These are phyloP conservation scores for Alternaria ethzedia DNA, from an alignment of 2,329 filamentous ascomycete species.

Conservation along the genomic window DNA sequence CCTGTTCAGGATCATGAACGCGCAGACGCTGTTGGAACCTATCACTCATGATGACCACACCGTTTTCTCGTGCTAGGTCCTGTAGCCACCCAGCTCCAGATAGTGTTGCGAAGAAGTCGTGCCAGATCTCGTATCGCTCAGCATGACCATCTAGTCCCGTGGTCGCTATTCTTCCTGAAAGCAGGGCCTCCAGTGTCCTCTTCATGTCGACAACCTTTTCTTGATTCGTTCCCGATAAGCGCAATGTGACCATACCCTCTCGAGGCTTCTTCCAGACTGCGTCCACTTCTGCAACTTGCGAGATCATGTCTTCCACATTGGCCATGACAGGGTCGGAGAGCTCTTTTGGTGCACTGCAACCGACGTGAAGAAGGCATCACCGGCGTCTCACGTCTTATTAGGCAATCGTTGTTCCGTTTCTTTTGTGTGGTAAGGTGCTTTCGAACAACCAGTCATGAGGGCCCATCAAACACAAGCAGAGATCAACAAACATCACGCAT, in stretches of 20 bases:
- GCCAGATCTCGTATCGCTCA: constrained; percentile 9
- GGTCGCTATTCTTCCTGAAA: constrained; percentile 1
- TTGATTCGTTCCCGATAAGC: constrained; percentile 2
- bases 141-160: neutral
- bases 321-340: constrained; percentile 1
- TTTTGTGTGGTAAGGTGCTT: neutral
- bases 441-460: neutral
- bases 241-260: constrained; percentile 4
- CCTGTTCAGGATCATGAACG: constrained; percentile 4
- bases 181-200: constrained; percentile 4
- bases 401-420: neutral
- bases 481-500: neutral
- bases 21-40: constrained; percentile 7
- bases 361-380: neutral
- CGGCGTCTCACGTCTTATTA: neutral
- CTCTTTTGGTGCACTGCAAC: neutral
- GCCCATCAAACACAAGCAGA: neutral
- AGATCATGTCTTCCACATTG: constrained; percentile 1
- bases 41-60: constrained; percentile 6
- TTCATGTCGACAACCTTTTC: constrained; percentile 3
- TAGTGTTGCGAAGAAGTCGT: constrained; percentile 10
- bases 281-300: neutral
- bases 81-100: constrained; percentile 4
- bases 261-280: constrained; percentile 1
- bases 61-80: neutral